Percentiles rank a stretch among this genome's conserved stretches.
phyloP scores from a whole-genome alignment of 805 yeast genomes.

The Torulaspora maleeae region DNA sequence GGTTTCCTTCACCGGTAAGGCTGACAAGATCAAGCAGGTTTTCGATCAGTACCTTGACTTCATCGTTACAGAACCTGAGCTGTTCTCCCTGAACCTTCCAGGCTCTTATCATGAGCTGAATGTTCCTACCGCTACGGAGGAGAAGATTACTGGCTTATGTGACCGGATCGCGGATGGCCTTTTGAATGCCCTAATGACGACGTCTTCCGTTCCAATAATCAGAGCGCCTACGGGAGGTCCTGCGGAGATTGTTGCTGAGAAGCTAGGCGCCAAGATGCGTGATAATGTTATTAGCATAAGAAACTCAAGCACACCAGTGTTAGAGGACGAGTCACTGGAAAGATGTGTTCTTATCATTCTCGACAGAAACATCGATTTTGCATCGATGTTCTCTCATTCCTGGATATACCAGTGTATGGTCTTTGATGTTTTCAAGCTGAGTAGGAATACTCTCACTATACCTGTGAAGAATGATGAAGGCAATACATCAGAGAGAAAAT shows the following conservation, averaged over 20 bases:
- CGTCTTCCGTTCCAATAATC: constrained; percentile 79
- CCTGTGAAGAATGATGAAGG: constrained; percentile 39
- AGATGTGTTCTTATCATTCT: constrained; percentile 74
- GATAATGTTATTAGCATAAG: constrained; percentile 74
- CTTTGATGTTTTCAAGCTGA: constrained; percentile 80
- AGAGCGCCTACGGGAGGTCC: constrained; percentile 92
- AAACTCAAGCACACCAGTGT: constrained; percentile 23
- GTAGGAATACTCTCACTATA: constrained; percentile 75
- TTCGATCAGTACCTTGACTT: constrained; percentile 92
- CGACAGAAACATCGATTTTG: constrained; percentile 85
- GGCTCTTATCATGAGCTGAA: constrained; percentile 65
- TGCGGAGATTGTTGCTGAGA: constrained; percentile 88
- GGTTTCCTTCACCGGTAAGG: constrained; percentile 67
- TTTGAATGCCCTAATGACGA: constrained; percentile 71
- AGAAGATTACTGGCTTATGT: constrained; percentile 61
- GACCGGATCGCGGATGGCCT: constrained; percentile 73
- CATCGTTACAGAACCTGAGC: constrained; percentile 86
- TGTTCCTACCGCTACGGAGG: constrained; percentile 68
- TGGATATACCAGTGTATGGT: constrained; percentile 98
- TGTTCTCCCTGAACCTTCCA: constrained; percentile 72
- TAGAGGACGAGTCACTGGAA: constrained; percentile 38
- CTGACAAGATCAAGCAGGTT: constrained; percentile 75
- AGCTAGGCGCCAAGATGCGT: constrained; percentile 74
- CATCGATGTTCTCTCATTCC: constrained; percentile 93
- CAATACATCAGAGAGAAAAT: constrained; percentile 46